These are phyloP conservation scores for Pterocarpus macrocarpus DNA, from an alignment of 306 rosid genomes.

Conservation along the genomic window DNA sequence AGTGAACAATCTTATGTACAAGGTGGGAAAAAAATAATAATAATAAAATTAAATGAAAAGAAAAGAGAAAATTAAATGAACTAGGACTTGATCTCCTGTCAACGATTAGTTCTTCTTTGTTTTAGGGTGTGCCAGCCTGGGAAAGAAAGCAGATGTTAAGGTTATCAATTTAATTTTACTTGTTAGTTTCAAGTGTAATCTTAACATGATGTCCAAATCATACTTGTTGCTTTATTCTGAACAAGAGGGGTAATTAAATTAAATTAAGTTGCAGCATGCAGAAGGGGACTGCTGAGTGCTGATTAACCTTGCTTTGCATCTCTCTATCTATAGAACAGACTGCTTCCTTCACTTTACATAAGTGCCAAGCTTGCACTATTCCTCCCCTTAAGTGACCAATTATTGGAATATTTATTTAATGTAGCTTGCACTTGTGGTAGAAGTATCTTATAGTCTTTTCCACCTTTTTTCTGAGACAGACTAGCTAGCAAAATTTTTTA, in stretches of 20 bases:
- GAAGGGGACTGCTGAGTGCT: neutral
- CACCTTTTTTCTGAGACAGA: conserved; percentile 22
- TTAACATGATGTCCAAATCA: conserved; percentile 32
- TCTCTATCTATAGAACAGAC: conserved; percentile 44
- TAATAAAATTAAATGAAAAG: neutral
- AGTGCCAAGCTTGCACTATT: conserved; percentile 53
- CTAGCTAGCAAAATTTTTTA: conserved; percentile 9
- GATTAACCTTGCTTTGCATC: conserved; percentile 34
- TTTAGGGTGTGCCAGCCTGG: neutral
- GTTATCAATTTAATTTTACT: conserved; percentile 1
- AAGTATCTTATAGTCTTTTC: conserved; percentile 30
- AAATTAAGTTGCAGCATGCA: neutral
- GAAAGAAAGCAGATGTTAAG: conserved; percentile 1
- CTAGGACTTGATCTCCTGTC: neutral
- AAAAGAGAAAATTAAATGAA: conserved; percentile 4
- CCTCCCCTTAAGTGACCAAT: conserved; percentile 43
- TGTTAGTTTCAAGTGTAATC: conserved; percentile 33
- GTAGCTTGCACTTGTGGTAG: conserved; percentile 43
- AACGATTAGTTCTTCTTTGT: neutral
- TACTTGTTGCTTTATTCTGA: conserved; percentile 26
- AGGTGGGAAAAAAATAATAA: neutral
- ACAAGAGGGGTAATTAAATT: conserved; percentile 3
- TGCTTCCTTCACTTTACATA: conserved; percentile 50
- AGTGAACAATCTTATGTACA: neutral
- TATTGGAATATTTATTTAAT: conserved; percentile 43